Base-by-base conservation (phyloP, 805 yeast species). In the Metschnikowia henanensis region DNA sequence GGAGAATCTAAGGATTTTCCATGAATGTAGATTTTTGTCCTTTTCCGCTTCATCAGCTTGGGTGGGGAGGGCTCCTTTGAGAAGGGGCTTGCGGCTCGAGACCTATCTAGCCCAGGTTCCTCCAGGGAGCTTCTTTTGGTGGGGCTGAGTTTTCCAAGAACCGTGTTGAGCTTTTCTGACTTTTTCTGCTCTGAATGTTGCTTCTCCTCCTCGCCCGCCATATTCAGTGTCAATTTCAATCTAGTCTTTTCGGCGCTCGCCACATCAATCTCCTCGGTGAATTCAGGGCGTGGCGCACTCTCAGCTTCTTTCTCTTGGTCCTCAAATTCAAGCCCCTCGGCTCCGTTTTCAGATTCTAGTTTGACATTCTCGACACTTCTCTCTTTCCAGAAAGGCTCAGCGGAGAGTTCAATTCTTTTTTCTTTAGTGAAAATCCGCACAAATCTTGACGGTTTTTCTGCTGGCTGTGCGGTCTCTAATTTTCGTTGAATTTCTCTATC, bases 21-120 rank as follows among this genome's bases (percentile, higher is more conserved):
- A 51, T 62, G 68, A 18, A 64, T 58, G 50, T 64, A 64, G 18
- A 62, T 57, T 41, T 60, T 36, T 15, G 45, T 62, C 52, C 61
- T 63, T 39, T 56, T 59, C 51, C 58, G 55, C 45, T 58, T 60
- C 9, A 46, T 17, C 30, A 31, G 10, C 21, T 39, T 35, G 28
- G 39, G 13, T 4, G 46, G 38, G 13, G 54, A 41, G 22, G 37
- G 45, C 18, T 50, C 49, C 7, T 32, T 33, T 3, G 54, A 42
- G 30, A 50, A 50, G 9, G 54, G 54, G 25, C 54, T 50, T 10
- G 54, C 47, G 6, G 52, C 41, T 3, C 54, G 46, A 19, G 46
- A 38, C 12, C 31, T 22, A 4, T 43, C 46, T 3, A 30, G 26
- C 4, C n/a, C 35, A 13, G 37, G 31, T 19, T 34, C 46, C 28